A percentile compares a stretch with the other conserved stretches of the same genome.
These are phyloP conservation scores for Angomonas ambiguus DNA, from an alignment of 208 protist species.

Conservation along the genomic window DNA sequence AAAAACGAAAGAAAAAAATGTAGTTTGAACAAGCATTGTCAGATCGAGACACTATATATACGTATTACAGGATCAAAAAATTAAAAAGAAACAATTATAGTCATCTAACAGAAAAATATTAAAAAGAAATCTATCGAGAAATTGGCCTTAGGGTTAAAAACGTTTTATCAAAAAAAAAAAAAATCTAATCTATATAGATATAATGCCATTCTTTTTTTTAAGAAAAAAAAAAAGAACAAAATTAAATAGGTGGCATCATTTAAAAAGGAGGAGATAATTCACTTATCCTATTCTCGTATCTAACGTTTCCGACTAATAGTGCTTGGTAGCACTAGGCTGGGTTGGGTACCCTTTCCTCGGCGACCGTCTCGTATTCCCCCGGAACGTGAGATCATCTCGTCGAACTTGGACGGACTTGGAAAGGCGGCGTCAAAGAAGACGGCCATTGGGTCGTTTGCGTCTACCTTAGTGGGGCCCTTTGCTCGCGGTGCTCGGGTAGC, in stretches of 20 bases:
- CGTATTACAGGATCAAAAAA: constrained; percentile 1
- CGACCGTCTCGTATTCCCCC: constrained; percentile 50
- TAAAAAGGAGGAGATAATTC: background rate
- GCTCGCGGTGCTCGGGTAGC: background rate
- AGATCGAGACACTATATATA: background rate
- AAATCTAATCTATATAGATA: constrained; percentile 10
- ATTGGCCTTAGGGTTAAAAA: background rate
- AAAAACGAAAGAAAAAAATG: background rate
- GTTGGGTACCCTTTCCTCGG: constrained; percentile 41
- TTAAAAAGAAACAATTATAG: background rate
- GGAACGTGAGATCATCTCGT: constrained; percentile 79
- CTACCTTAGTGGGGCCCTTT: constrained; percentile 14
- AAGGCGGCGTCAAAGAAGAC: constrained; percentile 83
- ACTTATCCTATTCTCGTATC: background rate
- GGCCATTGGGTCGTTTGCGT: constrained; percentile 72
- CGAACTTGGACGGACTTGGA: constrained; percentile 83
- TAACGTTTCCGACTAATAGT: constrained; percentile 63
- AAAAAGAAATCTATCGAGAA: background rate
- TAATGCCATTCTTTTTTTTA: too few relatives aligned
- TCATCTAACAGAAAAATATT: background rate
- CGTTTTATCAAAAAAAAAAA: constrained; percentile 10
- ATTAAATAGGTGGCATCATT: too few relatives aligned
- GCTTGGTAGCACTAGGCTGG: constrained; percentile 61
- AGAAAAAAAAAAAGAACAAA: constrained; percentile 16
- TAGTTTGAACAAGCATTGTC: background rate